Evolutionary conservation across 768 basidiomycete species (phyloP).

Genomic region (Leccinum boreale): DNA sequence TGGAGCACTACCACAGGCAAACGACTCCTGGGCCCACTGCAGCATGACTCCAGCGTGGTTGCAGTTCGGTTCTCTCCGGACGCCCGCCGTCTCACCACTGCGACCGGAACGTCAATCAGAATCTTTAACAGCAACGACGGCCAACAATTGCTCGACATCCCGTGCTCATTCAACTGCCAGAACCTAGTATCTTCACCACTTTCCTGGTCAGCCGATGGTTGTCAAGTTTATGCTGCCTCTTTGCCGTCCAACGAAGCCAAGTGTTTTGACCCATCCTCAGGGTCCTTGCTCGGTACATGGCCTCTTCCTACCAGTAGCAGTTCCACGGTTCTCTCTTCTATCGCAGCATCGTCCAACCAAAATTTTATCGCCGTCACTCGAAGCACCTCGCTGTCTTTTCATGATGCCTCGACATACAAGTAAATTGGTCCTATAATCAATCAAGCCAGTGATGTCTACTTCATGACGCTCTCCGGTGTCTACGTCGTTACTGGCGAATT

Average conservation of each 20-base stretch:
- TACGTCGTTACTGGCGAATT: no score
- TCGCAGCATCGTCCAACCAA: background rate
- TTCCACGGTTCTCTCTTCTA: accelerated
- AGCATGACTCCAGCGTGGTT: background rate
- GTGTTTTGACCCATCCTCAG: background rate
- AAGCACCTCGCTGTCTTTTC: background rate
- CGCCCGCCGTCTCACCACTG: background rate
- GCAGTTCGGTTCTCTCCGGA: background rate
- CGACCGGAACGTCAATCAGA: background rate
- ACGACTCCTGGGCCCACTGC: background rate
- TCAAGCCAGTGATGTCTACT: background rate
- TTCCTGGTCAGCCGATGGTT: background rate
- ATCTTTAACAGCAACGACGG: background rate
- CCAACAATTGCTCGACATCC: background rate
- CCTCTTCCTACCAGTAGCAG: background rate
- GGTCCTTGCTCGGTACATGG: background rate
- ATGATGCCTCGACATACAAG: background rate
- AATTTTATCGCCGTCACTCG: background rate
- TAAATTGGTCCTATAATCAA: background rate
- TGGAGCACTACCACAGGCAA: background rate
- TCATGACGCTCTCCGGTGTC: no score
- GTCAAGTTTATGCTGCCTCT: background rate
- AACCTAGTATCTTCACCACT: background rate
- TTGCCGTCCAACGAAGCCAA: background rate
- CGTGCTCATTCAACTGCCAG: background rate